phyloP scores from a whole-genome alignment of 1,284 basidiomycete genomes.

The Cystobasidium slooffiae region DNA sequence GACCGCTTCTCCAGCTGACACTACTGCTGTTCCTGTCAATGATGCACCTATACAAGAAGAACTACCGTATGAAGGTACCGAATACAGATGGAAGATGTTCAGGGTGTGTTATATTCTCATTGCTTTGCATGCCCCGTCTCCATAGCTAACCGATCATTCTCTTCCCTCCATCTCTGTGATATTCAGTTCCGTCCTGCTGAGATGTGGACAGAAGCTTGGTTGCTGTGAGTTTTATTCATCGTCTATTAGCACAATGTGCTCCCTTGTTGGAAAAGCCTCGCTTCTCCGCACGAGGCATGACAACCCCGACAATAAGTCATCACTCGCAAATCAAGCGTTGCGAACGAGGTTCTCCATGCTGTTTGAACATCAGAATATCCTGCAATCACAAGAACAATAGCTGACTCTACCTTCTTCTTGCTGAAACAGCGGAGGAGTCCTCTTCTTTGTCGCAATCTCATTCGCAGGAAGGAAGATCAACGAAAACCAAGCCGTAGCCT shows the following conservation, averaged over 20 bases:
- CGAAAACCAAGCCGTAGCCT: conserved; percentile 35
- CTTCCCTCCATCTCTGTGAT: background rate
- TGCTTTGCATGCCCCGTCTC: background rate
- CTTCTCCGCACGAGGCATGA: too few species aligned
- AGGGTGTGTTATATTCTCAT: conserved; percentile 16
- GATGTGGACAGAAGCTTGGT: conserved; percentile 19
- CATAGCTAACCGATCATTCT: background rate
- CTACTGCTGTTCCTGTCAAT: conserved; percentile 5
- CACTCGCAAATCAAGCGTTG: too few species aligned
- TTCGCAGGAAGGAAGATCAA: conserved; percentile 31
- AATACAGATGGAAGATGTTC: conserved; percentile 34
- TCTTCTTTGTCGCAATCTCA: conserved; percentile 29
- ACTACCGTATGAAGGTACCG: conserved; percentile 24
- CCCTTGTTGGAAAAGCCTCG: too few species aligned
- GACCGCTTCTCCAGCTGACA: background rate
- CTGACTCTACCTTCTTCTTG: background rate
- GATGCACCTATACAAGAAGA: conserved; percentile 13
- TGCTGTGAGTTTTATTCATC: conserved; percentile 3
- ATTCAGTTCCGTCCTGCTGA: conserved; percentile 36
- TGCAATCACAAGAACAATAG: background rate
- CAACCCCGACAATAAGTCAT: too few species aligned
- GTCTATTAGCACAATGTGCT: too few species aligned
- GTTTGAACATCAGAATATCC: too few species aligned
- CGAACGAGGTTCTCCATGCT: too few species aligned
- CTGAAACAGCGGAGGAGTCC: conserved; percentile 13